Conservation (phyloP, 75 land plant genomes). For the Pseudotsuga menziesii region DNA sequence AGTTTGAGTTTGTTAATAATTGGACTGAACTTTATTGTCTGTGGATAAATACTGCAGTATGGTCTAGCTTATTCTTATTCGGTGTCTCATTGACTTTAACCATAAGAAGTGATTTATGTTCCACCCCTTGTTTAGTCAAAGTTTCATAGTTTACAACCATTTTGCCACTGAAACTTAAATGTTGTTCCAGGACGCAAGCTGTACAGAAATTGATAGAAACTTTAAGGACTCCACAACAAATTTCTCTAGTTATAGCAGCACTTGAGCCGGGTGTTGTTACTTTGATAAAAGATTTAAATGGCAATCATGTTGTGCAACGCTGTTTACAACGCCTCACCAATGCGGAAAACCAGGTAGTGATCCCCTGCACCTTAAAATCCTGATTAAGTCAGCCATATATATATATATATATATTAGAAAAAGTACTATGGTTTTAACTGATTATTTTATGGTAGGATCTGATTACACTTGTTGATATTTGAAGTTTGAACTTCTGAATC, state of each 20-base stretch:
- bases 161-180: too few species aligned
- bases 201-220: slow-evolving; percentile 83
- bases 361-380: background rate
- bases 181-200: slow-evolving; percentile 55
- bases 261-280: slow-evolving; percentile 52
- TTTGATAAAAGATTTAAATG: slow-evolving; percentile 72
- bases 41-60: too few species aligned
- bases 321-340: slow-evolving; percentile 57
- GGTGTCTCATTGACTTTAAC: too few species aligned
- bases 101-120: too few species aligned
- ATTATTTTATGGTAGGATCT: background rate
- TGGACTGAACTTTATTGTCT: too few species aligned
- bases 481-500: too few species aligned
- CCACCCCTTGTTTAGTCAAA: too few species aligned
- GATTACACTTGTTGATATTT: too few species aligned
- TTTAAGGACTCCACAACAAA: slow-evolving; percentile 33
- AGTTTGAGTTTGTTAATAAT: too few species aligned
- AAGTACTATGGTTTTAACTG: background rate
- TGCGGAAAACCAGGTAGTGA: slow-evolving; percentile 65
- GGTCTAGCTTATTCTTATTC: too few species aligned
- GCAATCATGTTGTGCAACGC: slow-evolving; percentile 70
- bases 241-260: slow-evolving; percentile 36
- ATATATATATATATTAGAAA: background rate
- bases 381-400: background rate
- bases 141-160: too few species aligned